These are phyloP conservation scores for Cinnamomum micranthum DNA, from an alignment of 164 flowering plant genomes.

Conservation along the genomic window DNA sequence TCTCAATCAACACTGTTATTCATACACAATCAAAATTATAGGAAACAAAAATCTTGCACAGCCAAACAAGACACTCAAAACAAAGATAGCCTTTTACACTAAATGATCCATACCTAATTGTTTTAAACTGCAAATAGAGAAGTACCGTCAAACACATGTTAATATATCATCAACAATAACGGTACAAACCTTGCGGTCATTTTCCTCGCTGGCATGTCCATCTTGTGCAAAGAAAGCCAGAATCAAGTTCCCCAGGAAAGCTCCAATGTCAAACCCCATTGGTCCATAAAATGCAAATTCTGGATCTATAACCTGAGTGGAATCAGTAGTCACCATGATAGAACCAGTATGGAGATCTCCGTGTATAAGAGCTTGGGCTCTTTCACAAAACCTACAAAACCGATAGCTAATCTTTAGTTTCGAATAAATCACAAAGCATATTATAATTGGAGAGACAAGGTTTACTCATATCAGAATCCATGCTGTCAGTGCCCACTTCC, in stretches of 20 bases:
- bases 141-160: too few relatives aligned
- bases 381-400: conserved; percentile 77
- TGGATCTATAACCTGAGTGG: conserved; percentile 96
- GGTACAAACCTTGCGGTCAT: conserved; percentile 58
- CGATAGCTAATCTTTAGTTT: neutral
- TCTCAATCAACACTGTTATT: too few relatives aligned
- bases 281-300: conserved; percentile 94
- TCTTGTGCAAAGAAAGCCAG: conserved; percentile 85
- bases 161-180: too few relatives aligned
- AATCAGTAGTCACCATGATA: conserved; percentile 81
- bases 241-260: conserved; percentile 81
- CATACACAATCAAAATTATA: too few relatives aligned
- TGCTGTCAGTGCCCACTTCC: neutral
- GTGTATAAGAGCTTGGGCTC: conserved; percentile 89
- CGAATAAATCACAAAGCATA: neutral
- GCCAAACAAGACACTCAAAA: neutral
- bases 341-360: conserved; percentile 98
- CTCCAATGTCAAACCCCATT: conserved; percentile 96
- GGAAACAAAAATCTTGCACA: neutral
- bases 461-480: neutral
- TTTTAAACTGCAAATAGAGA: too few relatives aligned
- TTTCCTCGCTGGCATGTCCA: conserved; percentile 64
- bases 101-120: too few relatives aligned
- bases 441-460: neutral
- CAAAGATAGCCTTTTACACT: neutral